Evolutionary conservation across 495 filamentous ascomycete genomes (phyloP).

Genomic region (Talaromyces ruber): DNA sequence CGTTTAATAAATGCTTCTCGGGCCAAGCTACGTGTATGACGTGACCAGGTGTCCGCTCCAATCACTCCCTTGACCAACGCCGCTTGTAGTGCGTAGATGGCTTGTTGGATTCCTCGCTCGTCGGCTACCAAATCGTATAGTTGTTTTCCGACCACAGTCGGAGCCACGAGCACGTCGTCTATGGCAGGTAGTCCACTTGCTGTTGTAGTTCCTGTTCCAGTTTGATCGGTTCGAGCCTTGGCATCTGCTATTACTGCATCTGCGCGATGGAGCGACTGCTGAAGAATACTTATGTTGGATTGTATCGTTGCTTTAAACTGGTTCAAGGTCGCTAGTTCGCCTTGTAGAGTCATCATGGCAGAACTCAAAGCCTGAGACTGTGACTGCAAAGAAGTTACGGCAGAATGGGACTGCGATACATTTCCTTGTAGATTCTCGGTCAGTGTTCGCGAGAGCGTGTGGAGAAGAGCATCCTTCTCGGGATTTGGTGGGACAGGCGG

Average conservation of each 20-base stretch:
- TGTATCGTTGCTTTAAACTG: conserved; percentile 59
- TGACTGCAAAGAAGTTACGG: conserved; percentile 63
- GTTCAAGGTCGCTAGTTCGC: conserved; percentile 62
- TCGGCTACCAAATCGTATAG: conserved; percentile 82
- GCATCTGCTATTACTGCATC: conserved; percentile 68
- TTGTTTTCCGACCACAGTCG: conserved; percentile 87
- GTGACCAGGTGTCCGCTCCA: conserved; percentile 69
- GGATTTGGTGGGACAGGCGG: conserved; percentile 94
- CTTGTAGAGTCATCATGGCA: conserved; percentile 56
- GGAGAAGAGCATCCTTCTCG: conserved; percentile 84
- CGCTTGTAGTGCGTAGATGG: conserved; percentile 73
- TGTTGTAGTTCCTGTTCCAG: conserved; percentile 9
- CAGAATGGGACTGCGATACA: conserved; percentile 56
- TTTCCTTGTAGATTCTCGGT: conserved; percentile 54
- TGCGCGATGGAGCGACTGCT: conserved; percentile 65
- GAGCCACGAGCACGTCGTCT: conserved; percentile 87
- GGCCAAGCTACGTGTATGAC: conserved; percentile 72
- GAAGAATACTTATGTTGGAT: conserved; percentile 70
- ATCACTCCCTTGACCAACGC: conserved; percentile 78
- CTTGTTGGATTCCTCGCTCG: conserved; percentile 74
- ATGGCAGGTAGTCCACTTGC: conserved; percentile 52
- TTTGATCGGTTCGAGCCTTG: conserved; percentile 23
- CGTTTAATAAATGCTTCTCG: conserved; percentile 88
- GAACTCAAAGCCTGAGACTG: conserved; percentile 70
- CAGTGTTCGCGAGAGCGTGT: conserved; percentile 63